Conservation (phyloP, 192 early-diverging fungal species). For the Mortierella antarctica region DNA sequence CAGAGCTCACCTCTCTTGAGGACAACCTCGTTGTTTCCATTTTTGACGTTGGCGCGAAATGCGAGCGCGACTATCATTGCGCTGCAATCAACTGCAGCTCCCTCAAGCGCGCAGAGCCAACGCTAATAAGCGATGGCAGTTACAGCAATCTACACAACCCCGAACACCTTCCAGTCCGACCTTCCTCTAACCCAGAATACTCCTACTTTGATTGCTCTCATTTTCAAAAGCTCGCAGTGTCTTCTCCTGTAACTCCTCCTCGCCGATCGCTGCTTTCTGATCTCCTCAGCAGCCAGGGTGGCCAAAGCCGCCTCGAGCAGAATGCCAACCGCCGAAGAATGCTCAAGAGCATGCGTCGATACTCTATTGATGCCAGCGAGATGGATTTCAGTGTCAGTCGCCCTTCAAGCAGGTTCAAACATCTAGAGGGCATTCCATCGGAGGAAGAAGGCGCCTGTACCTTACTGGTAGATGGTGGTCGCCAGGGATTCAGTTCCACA, state of each 20-base stretch:
- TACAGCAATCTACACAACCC: too few relatives aligned
- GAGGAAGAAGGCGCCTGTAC: constrained; percentile 15
- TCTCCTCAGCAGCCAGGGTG: constrained; percentile 31
- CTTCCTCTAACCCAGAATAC: constrained; percentile 4
- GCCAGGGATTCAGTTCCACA: constrained; percentile 28
- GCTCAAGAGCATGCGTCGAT: constrained; percentile 53
- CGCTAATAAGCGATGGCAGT: too few relatives aligned
- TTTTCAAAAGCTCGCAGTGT: constrained; percentile 33
- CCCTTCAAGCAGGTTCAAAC: constrained; percentile 25
- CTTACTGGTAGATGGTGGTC: constrained; percentile 9
- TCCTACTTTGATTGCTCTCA: not conserved
- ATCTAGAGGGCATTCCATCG: constrained; percentile 26
- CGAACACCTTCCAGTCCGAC: not conserved
- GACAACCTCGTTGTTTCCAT: too few relatives aligned
- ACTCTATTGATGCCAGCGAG: constrained; percentile 48
- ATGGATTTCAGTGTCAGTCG: constrained; percentile 38
- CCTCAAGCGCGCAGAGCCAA: too few relatives aligned
- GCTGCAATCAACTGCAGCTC: too few relatives aligned
- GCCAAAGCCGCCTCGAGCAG: constrained; percentile 39
- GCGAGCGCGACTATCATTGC: too few relatives aligned
- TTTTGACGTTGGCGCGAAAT: too few relatives aligned
- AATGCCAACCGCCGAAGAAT: constrained; percentile 48
- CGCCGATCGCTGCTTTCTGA: constrained; percentile 47
- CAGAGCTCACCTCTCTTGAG: too few relatives aligned
- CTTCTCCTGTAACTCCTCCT: constrained; percentile 8